phyloP scores from a whole-genome alignment of 75 land plant genomes.

The Azolla pinnata region DNA sequence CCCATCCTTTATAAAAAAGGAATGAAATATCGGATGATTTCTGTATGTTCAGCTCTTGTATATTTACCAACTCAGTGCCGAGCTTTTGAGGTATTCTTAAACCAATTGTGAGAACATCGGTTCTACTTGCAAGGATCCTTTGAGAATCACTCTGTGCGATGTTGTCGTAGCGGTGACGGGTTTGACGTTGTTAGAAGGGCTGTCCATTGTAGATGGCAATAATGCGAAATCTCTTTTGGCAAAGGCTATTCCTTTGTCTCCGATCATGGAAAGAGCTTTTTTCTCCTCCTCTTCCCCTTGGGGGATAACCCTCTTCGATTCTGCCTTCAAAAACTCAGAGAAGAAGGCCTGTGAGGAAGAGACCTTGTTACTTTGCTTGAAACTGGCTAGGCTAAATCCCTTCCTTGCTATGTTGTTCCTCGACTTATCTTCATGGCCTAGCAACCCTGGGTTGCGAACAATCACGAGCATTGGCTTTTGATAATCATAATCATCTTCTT shows the following conservation, averaged over 20 bases:
- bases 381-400: neutral
- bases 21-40: neutral
- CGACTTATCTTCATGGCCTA: conserved; percentile 8
- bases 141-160: neutral
- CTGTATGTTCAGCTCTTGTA: neutral
- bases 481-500: too few species aligned
- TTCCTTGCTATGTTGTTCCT: neutral
- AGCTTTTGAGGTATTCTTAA: too few species aligned
- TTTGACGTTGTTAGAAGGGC: too few species aligned
- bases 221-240: neutral
- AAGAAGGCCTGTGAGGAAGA: neutral
- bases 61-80: too few species aligned
- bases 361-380: neutral
- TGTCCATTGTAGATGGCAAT: too few species aligned
- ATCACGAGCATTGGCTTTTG: conserved; percentile 31
- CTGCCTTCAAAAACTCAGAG: neutral
- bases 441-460: conserved; percentile 33
- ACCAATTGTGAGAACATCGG: conserved; percentile 1
- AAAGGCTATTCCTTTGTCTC: neutral
- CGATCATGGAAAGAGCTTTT: neutral
- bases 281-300: neutral
- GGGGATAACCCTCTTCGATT: neutral
- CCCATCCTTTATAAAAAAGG: neutral
- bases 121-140: neutral
- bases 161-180: neutral